Base-by-base conservation (phyloP, 495 filamentous ascomycete species). In the Apodospora peruviana region DNA sequence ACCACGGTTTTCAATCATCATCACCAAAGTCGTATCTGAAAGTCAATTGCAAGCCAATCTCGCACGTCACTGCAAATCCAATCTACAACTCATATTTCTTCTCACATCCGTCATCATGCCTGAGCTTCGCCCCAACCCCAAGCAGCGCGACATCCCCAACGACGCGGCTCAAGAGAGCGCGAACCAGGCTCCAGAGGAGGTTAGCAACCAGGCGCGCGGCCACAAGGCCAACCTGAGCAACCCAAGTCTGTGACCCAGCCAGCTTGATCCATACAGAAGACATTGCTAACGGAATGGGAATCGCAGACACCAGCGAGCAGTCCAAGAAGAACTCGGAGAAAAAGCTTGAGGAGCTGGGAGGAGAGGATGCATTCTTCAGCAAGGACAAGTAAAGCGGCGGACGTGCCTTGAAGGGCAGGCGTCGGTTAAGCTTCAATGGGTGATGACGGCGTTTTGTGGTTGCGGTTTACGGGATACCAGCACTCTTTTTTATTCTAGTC, bases 151-250 rank as follows among this genome's bases (percentile, higher is more conserved):
- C 52, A 55, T 50, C 41, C 8, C 20, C 8, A 23, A 38, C 20
- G 52, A 55, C 27, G 52, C 52, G 10, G 52, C 52, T 16, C 52
- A 34, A 2, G 52, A 55, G 25, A 25, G 29, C 19, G 47, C 47
- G 12, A 19, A 45, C 18, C 22, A 50, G 14, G 22, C 46, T 10
- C 35, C 47, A 1, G 52, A 55, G 42, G 52, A 55, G 47, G n/a
- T 49, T 17, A 50, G 47, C 47, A 55, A 55, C 37, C 23, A 55
- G 24, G 52, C 52, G 5, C 42, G 49, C 2, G 49, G 49, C 36
- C 49, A 52, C 43, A 45, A 52, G 43, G 49, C 49, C 49, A 52
- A 52, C 32, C 43, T 52, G 16, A 45, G 40, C 16, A 52, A 52
- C 20, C 49, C 49, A 1, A 52, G 43, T 52, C 45, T 19, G 49